Base-by-base conservation (phyloP, 768 basidiomycete species). In the Russula dissimulans region DNA sequence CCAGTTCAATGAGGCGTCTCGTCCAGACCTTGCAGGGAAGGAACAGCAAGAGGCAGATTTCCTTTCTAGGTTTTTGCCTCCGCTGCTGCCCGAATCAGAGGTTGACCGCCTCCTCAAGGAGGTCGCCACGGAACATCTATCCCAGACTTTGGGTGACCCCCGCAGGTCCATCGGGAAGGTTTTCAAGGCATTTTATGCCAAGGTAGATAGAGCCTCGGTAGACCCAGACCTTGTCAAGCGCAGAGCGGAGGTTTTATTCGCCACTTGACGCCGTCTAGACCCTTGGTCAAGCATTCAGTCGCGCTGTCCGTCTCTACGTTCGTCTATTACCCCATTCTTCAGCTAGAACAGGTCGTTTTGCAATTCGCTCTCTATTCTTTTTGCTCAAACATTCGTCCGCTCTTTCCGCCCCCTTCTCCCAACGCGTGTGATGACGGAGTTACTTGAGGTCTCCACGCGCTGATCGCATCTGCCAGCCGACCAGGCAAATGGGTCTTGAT, bases 1-100 rank as follows among this genome's bases (percentile, higher is more conserved):
- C 9, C 79, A 82, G 65, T 90, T 81, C 65, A 64, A 66, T 12
- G 72, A 78, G 67, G 85, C 82, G 26, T 75, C 78, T n/a, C 79
- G 88, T 46, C 71, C 72, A 1, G 87, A 89, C 56, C 79, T 89
- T 42, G 86, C 85, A 26, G 76, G 78, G 46, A 84, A 81, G 64
- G 86, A 88, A 72, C 67, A 70, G 5, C 70, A 69, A 32, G 86
- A 89, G 73, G 82, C 74, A n/a, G 71, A 74, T 45, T 67, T 86
- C 34, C 71, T 89, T 44, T 71, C 78, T 29, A 69, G 71, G 46
- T 82, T 84, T 63, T 67, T 89, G 22, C 88, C 87, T 10, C 79
- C 88, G 1, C 72, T 81, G 56, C 72, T 87, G 36, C 72, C 82
- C n/a, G 77, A 75, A 60, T 71, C 71, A 15, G 80, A 83, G 44